Percentiles rank a stretch among this genome's conserved stretches.
Conservation (phyloP, 75 land plant species). For the Larix kaempferi region DNA sequence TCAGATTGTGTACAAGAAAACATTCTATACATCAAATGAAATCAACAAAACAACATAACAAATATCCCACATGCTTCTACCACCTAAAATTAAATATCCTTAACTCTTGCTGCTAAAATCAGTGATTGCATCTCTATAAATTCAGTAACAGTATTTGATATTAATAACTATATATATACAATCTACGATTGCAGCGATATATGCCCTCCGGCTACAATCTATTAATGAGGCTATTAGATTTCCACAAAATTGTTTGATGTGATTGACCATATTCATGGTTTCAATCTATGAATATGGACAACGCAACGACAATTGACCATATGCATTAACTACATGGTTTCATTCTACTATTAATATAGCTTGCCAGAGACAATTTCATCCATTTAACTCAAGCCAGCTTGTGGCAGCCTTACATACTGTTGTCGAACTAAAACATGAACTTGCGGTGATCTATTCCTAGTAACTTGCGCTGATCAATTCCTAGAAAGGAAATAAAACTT, state of each 20-base stretch:
- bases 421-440: not conserved
- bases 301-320: not conserved
- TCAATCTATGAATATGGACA: not conserved
- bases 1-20: not conserved
- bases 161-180: no score
- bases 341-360: not conserved
- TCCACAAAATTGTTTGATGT: no score
- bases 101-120: not conserved
- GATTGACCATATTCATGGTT: no score
- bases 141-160: no score
- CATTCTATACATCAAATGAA: not conserved
- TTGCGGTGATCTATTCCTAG: no score
- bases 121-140: no score
- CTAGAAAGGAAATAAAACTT: not conserved
- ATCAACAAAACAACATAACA: no score
- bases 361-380: not conserved
- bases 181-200: no score
- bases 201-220: no score
- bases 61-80: not conserved
- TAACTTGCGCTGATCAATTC: no score
- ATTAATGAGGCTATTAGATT: no score
- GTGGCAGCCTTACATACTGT: conserved; percentile 12
- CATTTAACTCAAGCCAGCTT: conserved; percentile 3
- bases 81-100: not conserved
- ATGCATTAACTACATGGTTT: not conserved